Base-by-base conservation (phyloP, 2,329 filamentous ascomycete species). In the Pseudopyrenochaeta lycopersici region DNA sequence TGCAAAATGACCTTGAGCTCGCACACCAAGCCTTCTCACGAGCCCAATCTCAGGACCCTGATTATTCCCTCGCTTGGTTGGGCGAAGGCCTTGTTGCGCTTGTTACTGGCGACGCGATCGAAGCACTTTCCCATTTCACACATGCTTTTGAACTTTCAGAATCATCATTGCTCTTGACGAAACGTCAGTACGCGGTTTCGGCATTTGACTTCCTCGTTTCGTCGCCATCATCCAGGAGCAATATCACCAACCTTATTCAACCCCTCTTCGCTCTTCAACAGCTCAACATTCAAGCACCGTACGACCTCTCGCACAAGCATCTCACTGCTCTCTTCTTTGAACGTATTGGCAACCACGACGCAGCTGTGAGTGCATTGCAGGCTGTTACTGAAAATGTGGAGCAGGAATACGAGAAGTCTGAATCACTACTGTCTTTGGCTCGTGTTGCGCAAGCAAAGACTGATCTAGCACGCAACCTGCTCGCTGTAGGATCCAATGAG, bases 121-220 rank as follows among this genome's bases (percentile, higher is more conserved):
- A 97, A 76, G 93, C 94, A 1, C 84, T 91, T 18, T 88, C 88
- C 10, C 84, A 98, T 9, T 97, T 97, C 70, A 93, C 91, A 1
- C 95, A 99, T 71, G 94, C 95, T 0, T 95, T 97, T 79, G 93
- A 96, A 59, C 94, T 99, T 43, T 88, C 92, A 0, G 90, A 92
- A 56, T 89, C 91, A 0, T 90, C 90, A 0, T 88, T 89, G 0
- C 74, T 88, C 2, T 80, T 92, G 4, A 87, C 89, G 0, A 90
- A 92, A 71, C 85, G 88, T 27, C 90, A 94, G 71, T 98, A 93
- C 71, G 84, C 91, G 0, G 80, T 89, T 0, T 90, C 91, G 1
- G 82, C 90, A 42, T 98, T 99, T 71, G 94, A 99, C 66, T 83
- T 91, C 61, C 81, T 97, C 6, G 74, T 92, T 12, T 81, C 84